Evolutionary conservation across 345 rosid genomes (phyloP), one percentile per base, ranked within the genome.

Genomic region (Eucalyptus shirleyi): DNA sequence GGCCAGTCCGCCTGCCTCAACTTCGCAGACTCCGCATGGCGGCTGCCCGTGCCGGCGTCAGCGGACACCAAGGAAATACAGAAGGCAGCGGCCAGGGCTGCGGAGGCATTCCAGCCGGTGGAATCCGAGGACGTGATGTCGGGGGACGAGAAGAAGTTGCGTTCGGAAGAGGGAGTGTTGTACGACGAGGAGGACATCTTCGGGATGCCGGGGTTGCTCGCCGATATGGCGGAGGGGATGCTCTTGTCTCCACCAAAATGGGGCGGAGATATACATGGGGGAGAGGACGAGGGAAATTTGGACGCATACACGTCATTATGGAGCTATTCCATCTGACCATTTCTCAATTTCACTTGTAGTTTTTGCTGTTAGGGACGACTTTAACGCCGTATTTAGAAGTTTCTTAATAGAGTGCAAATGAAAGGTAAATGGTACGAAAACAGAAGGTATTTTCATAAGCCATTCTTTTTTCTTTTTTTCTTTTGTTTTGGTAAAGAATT

Each of bases 1-100:
- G 99, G 99, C 1, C 90, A 95, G 30, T 91, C 93, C 12, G 98
- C 97, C 23, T 98, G 99, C 91, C 93, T 98, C 60, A 97, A 98
- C 92, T 98, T 96, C 30, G 99, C 98, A 2, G 99, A 98, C 91
- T 98, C 99, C 2, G 92, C 93, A 0, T 98, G 97, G 96, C 67
- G 93, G 87, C 95, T 96, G 42, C 97, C 97, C 1, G 87, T 94
- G 3, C 99, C 98, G 11, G 95, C 92, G 3, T 94, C 99, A 1
- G 42, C 85, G 12, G 94, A 95, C 45, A 89, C 95, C 1, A 96
- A 94, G 90, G 98, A 95, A 26, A 98, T 96, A 14, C 96, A 95
- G 89, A 95, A 92, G 93, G 96, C 98, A 3, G 99, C 97, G 3
- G 96, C 95, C 0, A 95, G 93, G 91, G 98, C 96, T 0, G 96